Percentiles rank a stretch among this genome's conserved stretches.
phyloP scores from a whole-genome alignment of 805 yeast genomes.

The Starmera pachycereana region DNA sequence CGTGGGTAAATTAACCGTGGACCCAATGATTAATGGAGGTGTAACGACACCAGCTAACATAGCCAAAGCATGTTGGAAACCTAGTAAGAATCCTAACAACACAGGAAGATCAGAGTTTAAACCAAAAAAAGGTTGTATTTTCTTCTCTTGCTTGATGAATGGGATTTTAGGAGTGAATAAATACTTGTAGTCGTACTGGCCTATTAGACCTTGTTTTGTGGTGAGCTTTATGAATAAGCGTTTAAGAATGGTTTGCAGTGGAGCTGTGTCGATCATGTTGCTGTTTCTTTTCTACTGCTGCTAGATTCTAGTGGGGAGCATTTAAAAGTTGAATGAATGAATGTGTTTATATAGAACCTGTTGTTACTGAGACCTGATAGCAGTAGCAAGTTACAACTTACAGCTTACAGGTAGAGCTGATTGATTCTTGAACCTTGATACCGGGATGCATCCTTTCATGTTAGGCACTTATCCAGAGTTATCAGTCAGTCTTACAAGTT shows the following conservation, averaged over 20 bases:
- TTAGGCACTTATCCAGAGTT: too few species aligned
- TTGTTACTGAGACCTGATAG: too few species aligned
- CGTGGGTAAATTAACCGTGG: conserved; percentile 46
- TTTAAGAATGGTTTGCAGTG: not conserved
- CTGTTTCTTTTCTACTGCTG: too few species aligned
- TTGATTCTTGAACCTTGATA: too few species aligned
- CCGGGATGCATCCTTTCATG: too few species aligned
- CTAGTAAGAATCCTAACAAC: conserved; percentile 64
- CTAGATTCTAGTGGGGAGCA: too few species aligned
- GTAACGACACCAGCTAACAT: conserved; percentile 89
- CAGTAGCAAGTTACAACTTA: too few species aligned
- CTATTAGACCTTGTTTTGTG: conserved; percentile 74
- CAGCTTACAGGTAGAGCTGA: too few species aligned
- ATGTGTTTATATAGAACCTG: too few species aligned
- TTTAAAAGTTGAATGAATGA: too few species aligned
- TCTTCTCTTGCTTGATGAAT: conserved; percentile 33
- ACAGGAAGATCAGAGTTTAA: conserved; percentile 73
- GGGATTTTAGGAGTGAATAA: conserved; percentile 78
- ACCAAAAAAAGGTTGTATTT: conserved; percentile 75
- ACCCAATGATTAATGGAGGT: conserved; percentile 69
- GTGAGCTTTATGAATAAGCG: conserved; percentile 33
- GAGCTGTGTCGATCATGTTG: not conserved
- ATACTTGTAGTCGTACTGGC: conserved; percentile 75
- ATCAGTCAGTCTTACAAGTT: too few species aligned
- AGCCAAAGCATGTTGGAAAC: conserved; percentile 80